phyloP scores from a whole-genome alignment of 306 rosid species.

The Glycyrrhiza uralensis region DNA sequence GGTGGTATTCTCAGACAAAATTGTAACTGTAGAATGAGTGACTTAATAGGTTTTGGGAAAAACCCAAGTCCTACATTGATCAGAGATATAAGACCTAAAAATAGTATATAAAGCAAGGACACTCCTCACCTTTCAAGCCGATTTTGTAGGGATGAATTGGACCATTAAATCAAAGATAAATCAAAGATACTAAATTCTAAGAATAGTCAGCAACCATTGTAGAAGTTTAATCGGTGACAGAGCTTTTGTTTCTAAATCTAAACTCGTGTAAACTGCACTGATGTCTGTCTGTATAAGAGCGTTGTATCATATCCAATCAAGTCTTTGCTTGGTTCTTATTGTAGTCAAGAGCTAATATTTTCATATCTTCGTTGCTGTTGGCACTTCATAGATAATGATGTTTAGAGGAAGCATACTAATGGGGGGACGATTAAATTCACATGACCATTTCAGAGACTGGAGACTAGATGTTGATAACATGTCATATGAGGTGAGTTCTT shows the following conservation, averaged over 20 bases:
- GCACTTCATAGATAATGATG: constrained; percentile 63
- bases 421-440: constrained; percentile 65
- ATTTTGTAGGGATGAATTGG: too few species aligned
- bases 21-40: neutral
- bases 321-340: neutral
- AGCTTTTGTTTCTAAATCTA: neutral
- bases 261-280: neutral
- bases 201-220: neutral
- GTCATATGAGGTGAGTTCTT: constrained; percentile 74
- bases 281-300: neutral
- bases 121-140: too few species aligned
- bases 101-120: too few species aligned
- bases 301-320: neutral
- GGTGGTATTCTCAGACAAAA: neutral
- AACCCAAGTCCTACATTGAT: too few species aligned
- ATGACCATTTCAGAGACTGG: constrained; percentile 72
- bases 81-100: too few species aligned
- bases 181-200: too few species aligned
- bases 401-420: constrained; percentile 64
- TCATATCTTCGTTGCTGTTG: constrained; percentile 7
- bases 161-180: too few species aligned
- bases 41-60: neutral
- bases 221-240: neutral
- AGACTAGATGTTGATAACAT: constrained; percentile 93
- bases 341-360: constrained; percentile 7